Evolutionary conservation across 371 early-diverging fungal species (phyloP), one percentile per base, ranked within the genome.

Genomic region (Mortierella sp.): DNA sequence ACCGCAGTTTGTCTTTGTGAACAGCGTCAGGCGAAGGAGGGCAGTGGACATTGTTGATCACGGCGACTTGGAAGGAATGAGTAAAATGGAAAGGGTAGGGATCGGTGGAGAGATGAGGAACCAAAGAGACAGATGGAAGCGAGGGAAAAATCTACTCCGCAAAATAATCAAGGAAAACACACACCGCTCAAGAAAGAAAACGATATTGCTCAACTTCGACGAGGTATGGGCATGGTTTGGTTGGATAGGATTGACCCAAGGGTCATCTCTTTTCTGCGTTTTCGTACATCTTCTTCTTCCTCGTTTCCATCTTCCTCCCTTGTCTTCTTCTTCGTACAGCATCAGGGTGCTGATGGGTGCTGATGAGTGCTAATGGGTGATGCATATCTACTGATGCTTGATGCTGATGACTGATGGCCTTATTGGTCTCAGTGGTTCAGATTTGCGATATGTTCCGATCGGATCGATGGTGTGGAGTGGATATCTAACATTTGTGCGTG

Each of bases 1-100:
- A 41, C 85, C 85, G 49, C 85, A 84, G 77, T 84, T 84, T n/a
- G 78, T 71, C 85, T 84, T 84, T 46, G 81, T 84, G 32, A 84
- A 84, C 41, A 84, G 70, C 38, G 85, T 84, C 68, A 84, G 77
- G 41, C 81, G 81, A 29, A 81, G 74, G 0, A 84, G 75, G 49
- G 82, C 77, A 2, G 80, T 44, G 4, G 75, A 77, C 84, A 83
- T 83, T 24, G 18, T 56, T 43, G 44, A 21, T 43, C 38, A 51
- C 43, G 70, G 12, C 65, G 56, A 74, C n/a, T n/a, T n/a, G 44
- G 24, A 56, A 21, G 35, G 18, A 16, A 35, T 60, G 63, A 35
- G 63, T 2, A 32, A 16, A 32, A 41, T 1, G 38, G 24, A n/a
- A 29, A 43, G 21, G 35, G 38, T 46, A 54, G 14, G 49, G 68